phyloP scores from a whole-genome alignment of 2,329 filamentous ascomycete species.

The Colletotrichum lentis region DNA sequence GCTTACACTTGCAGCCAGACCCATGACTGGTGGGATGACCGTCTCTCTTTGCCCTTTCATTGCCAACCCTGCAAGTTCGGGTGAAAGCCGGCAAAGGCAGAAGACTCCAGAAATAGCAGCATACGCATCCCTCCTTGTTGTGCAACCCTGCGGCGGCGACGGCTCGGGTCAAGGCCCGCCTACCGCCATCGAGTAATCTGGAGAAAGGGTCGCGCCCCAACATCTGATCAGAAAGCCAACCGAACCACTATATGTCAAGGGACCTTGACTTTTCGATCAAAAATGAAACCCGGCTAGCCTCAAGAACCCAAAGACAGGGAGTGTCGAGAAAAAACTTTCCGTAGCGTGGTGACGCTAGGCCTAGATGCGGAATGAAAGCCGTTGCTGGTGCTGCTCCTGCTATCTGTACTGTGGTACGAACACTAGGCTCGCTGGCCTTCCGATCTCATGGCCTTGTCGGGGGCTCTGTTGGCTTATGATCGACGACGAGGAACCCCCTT shows the following conservation, averaged over 20 bases:
- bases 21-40: not conserved
- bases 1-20: not conserved
- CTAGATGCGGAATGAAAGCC: conserved; percentile 22
- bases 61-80: not conserved
- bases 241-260: conserved; percentile 7
- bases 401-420: too few relatives aligned
- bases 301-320: not conserved
- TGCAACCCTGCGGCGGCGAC: conserved; percentile 14
- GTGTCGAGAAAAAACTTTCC: not conserved
- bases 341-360: conserved; percentile 2
- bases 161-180: conserved; percentile 10
- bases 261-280: not conserved
- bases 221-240: not conserved
- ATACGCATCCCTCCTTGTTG: not conserved
- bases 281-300: conserved; percentile 14
- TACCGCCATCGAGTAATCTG: conserved; percentile 5
- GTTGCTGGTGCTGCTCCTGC: not conserved
- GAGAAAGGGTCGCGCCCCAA: conserved; percentile 13
- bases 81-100: not conserved
- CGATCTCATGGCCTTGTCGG: conserved; percentile 8
- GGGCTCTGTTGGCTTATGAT: conserved; percentile 13
- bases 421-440: conserved; percentile 7
- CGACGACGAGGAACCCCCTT: conserved; percentile 7
- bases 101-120: conserved; percentile 23
- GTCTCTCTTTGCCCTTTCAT: not conserved